Evolutionary conservation across 768 basidiomycete species (phyloP).

Genomic region (Clitopilus passeckerianus): DNA sequence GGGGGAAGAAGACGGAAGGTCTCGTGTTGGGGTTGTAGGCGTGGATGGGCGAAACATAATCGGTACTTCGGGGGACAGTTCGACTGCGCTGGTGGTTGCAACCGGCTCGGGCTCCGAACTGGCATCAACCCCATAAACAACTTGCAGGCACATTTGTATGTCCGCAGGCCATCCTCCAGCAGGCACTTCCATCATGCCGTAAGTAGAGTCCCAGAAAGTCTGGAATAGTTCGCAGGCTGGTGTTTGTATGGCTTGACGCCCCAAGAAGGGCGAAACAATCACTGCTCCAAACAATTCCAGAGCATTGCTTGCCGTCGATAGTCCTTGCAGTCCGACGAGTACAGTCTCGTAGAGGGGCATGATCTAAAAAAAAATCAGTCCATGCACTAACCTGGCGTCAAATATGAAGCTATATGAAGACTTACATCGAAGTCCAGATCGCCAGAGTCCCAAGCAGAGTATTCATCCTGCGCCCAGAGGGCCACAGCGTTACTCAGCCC

Average conservation of each 20-base stretch:
- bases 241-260: conserved; percentile 40
- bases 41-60: not conserved
- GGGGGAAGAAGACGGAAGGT: conserved; percentile 2
- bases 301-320: conserved; percentile 33
- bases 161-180: conserved; percentile 49
- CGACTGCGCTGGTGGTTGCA: not conserved
- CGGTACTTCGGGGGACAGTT: not conserved
- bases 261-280: conserved; percentile 53
- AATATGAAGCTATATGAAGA: not conserved
- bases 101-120: not conserved
- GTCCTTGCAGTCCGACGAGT: conserved; percentile 43
- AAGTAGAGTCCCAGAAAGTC: conserved; percentile 58
- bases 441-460: conserved; percentile 38
- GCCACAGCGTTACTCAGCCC: conserved; percentile 47
- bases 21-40: not conserved
- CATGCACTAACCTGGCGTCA: no score
- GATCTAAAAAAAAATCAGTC: conserved; percentile 32
- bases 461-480: conserved; percentile 64
- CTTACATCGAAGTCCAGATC: conserved; percentile 60
- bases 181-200: conserved; percentile 34
- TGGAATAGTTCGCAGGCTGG: conserved; percentile 46
- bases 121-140: conserved; percentile 6
- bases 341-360: conserved; percentile 60
- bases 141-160: conserved; percentile 25
- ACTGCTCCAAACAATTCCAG: conserved; percentile 45